Percentiles rank a stretch among this genome's conserved stretches.
Evolutionary conservation across 2,329 filamentous ascomycete genomes (phyloP).

Genomic region (Berkeleyomyces basicola): DNA sequence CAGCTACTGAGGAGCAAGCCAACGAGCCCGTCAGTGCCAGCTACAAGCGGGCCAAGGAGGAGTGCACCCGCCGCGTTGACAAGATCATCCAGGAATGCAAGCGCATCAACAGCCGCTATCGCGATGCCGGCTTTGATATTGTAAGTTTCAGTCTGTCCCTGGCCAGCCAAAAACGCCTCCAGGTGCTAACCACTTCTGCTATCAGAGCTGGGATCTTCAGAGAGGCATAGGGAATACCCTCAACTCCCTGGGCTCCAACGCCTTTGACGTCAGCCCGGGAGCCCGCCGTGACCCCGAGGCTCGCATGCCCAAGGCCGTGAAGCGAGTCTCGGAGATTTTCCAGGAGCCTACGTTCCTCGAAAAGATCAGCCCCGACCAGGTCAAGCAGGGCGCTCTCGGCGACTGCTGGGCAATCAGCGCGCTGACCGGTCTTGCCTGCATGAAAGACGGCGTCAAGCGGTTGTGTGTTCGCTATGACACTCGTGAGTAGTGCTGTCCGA

Average conservation of each 20-base stretch:
- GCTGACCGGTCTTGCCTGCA: slow-evolving; percentile 59
- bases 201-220: slow-evolving; percentile 50
- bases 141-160: slow-evolving; percentile 26
- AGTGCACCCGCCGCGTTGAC: slow-evolving; percentile 44
- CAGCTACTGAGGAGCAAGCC: slow-evolving; percentile 29
- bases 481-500: slow-evolving; percentile 21
- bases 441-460: slow-evolving; percentile 50
- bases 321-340: slow-evolving; percentile 58
- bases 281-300: slow-evolving; percentile 23
- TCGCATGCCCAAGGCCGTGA: slow-evolving; percentile 53
- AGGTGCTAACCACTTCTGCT: neutral
- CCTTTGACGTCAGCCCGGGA: slow-evolving; percentile 31
- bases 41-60: slow-evolving; percentile 46
- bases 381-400: slow-evolving; percentile 62
- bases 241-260: slow-evolving; percentile 34
- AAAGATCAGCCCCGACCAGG: slow-evolving; percentile 52
- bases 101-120: slow-evolving; percentile 64
- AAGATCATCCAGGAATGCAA: slow-evolving; percentile 50
- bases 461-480: slow-evolving; percentile 62
- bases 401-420: slow-evolving; percentile 75
- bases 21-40: slow-evolving; percentile 44
- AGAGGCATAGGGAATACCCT: slow-evolving; percentile 41
- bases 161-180: slow-evolving; percentile 16
- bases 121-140: slow-evolving; percentile 45
- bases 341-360: slow-evolving; percentile 53